phyloP scores from a whole-genome alignment of 805 yeast genomes.

The Ascoidea asiatica region DNA sequence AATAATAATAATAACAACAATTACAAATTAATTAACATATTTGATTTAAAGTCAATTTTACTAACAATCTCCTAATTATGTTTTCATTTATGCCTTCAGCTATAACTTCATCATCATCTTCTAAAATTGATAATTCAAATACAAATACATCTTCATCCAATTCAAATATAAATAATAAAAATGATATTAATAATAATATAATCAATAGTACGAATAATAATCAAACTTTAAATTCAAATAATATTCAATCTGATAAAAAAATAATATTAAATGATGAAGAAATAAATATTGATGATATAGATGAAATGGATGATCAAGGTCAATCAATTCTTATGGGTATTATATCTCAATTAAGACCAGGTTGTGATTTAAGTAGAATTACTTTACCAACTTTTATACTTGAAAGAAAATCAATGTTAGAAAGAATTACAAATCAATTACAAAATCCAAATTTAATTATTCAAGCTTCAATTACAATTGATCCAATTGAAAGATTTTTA shows the following conservation, averaged over 20 bases:
- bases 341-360: slow-evolving; percentile 85
- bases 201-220: no score
- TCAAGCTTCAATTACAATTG: slow-evolving; percentile 46
- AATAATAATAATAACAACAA: no score
- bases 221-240: no score
- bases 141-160: neutral
- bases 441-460: slow-evolving; percentile 67
- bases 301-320: slow-evolving; percentile 84
- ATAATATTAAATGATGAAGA: no score
- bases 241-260: no score
- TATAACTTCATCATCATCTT: neutral
- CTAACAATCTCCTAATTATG: no score
- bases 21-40: no score
- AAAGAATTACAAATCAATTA: slow-evolving; percentile 80
- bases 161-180: neutral
- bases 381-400: slow-evolving; percentile 91
- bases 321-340: slow-evolving; percentile 79
- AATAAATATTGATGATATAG: slow-evolving; percentile 70
- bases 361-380: slow-evolving; percentile 78
- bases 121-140: neutral
- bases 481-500: slow-evolving; percentile 57
- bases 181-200: neutral
- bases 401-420: slow-evolving; percentile 93
- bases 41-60: no score
- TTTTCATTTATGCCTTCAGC: no score